A percentile compares a stretch with the other conserved stretches of the same genome.
Conservation (phyloP, 805 yeast species). For the Saccharomyces kudriavzevii region DNA sequence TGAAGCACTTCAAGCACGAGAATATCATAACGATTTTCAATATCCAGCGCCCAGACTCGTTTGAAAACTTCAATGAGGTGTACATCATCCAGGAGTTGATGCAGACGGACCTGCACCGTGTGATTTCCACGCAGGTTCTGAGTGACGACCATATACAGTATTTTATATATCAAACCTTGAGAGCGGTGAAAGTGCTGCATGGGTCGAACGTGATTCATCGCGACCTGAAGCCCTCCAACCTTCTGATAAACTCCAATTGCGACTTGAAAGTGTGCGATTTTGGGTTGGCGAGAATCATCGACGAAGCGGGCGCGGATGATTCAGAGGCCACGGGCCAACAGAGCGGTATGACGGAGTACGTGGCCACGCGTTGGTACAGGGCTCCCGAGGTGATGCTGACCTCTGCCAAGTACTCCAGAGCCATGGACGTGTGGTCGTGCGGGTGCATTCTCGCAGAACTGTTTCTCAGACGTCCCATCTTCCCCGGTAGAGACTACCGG, state of each 20-base stretch:
- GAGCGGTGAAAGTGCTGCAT: constrained; percentile 87
- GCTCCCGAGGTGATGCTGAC: constrained; percentile 98
- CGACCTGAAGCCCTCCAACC: constrained; percentile 83
- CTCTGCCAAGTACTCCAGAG: constrained; percentile 85
- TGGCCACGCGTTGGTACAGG: constrained; percentile 95
- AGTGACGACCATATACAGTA: constrained; percentile 92
- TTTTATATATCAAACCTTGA: constrained; percentile 80
- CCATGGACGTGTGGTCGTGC: constrained; percentile 94
- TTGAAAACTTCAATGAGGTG: constrained; percentile 74
- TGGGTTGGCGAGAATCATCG: constrained; percentile 62
- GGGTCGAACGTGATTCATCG: constrained; percentile 91
- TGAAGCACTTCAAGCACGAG: constrained; percentile 88
- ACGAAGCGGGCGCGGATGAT: constrained; percentile 12
- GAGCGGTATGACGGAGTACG: constrained; percentile 79
- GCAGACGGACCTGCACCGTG: constrained; percentile 82
- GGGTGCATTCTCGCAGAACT: constrained; percentile 94
- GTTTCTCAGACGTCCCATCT: constrained; percentile 75
- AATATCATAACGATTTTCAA: constrained; percentile 86
- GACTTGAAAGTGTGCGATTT: constrained; percentile 92
- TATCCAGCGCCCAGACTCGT: constrained; percentile 73
- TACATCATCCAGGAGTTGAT: constrained; percentile 80
- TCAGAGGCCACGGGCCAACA: constrained; percentile 24
- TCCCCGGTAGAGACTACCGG: constrained; percentile 92
- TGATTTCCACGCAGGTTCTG: constrained; percentile 70
- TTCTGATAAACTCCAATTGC: constrained; percentile 82